Evolutionary conservation across 2,329 filamentous ascomycete species (phyloP).

Genomic region (Fusarium poae): DNA sequence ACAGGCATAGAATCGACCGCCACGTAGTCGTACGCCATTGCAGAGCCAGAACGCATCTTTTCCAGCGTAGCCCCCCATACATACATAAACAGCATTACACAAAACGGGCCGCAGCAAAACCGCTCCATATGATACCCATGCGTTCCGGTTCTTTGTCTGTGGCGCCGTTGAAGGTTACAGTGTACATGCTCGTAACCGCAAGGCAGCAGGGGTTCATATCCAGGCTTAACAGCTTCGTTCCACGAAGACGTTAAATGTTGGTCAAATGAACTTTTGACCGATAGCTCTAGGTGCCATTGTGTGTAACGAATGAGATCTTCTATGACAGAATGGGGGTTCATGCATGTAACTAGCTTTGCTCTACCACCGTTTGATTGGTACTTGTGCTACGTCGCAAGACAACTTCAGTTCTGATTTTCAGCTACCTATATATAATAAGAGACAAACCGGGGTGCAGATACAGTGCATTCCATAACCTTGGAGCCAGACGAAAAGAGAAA

Average conservation of each 20-base stretch:
- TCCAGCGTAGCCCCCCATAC: background rate
- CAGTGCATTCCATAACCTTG: background rate
- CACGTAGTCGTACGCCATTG: background rate
- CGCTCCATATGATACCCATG: conserved; percentile 1
- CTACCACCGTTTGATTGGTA: conserved; percentile 3
- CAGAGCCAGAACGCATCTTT: conserved; percentile 8
- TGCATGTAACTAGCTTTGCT: conserved; percentile 6
- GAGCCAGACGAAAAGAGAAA: background rate
- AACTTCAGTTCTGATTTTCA: conserved; percentile 1
- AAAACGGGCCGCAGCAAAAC: conserved; percentile 19
- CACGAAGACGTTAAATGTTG: conserved; percentile 20
- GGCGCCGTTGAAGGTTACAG: background rate
- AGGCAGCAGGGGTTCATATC: conserved; percentile 12
- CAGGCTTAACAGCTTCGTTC: conserved; percentile 28
- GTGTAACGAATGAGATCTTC: conserved; percentile 30
- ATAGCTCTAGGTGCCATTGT: background rate
- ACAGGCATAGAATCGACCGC: background rate
- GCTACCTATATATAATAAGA: conserved; percentile 22
- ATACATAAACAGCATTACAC: conserved; percentile 13
- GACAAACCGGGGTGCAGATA: background rate
- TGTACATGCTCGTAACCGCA: conserved; percentile 21
- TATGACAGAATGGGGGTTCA: conserved; percentile 9
- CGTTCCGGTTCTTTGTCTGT: conserved; percentile 14
- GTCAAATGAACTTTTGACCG: background rate
- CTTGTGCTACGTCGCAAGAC: conserved; percentile 6